Conservation (phyloP, 768 basidiomycete genomes). For the Melanogaster broomeanus region DNA sequence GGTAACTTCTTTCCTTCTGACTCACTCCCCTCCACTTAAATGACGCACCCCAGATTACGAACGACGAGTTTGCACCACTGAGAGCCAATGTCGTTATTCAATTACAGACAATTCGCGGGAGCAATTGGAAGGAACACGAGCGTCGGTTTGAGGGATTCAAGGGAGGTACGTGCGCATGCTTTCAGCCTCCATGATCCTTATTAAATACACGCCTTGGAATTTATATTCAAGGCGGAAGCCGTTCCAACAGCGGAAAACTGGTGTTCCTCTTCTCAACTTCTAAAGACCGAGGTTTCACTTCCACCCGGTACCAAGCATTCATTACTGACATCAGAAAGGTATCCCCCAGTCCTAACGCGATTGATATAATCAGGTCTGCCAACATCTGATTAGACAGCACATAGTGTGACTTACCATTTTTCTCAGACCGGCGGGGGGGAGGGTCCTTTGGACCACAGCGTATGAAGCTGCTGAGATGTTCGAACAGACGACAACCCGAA, state of each 20-base stretch:
- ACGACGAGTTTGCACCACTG: constrained; percentile 8
- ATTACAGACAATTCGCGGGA: constrained; percentile 8
- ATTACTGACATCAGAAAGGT: constrained; percentile 10
- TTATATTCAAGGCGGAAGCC: constrained; percentile 15
- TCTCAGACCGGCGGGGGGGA: constrained; percentile 17
- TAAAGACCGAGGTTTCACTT: constrained; percentile 14
- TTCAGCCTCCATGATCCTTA: too few species aligned
- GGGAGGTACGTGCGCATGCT: constrained; percentile 20
- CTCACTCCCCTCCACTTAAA: neutral
- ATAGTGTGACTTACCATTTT: neutral
- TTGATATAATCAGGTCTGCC: constrained; percentile 18
- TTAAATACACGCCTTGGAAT: neutral
- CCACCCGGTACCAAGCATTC: constrained; percentile 25
- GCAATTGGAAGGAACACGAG: constrained; percentile 9
- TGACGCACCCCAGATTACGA: constrained; percentile 23
- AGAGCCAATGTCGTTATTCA: constrained; percentile 21
- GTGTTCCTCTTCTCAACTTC: constrained; percentile 25
- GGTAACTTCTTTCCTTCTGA: constrained; percentile 9
- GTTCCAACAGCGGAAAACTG: constrained; percentile 3
- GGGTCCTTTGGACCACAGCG: constrained; percentile 14
- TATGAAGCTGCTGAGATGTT: constrained; percentile 13
- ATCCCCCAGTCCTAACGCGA: neutral
- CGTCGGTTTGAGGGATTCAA: constrained; percentile 19
- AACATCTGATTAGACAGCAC: neutral
- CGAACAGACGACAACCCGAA: constrained; percentile 5